These are phyloP conservation scores for Scleroderma citrinum DNA, from an alignment of 768 basidiomycete species.

Conservation along the genomic window DNA sequence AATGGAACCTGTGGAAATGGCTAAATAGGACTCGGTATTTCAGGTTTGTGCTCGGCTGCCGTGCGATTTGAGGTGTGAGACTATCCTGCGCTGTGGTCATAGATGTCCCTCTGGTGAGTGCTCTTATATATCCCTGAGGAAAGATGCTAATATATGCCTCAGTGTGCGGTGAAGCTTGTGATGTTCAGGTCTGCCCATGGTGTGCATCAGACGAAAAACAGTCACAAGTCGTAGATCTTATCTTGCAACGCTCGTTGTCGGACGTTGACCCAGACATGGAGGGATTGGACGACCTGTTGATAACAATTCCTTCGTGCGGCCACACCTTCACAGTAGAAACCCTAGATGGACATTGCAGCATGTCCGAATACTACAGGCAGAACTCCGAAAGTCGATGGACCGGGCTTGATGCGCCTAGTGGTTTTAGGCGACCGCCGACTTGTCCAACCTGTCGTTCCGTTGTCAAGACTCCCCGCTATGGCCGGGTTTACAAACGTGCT, in stretches of 20 bases:
- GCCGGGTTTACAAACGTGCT: constrained; percentile 55
- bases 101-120: constrained; percentile 57
- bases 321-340: constrained; percentile 71
- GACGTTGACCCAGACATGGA: constrained; percentile 40
- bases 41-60: constrained; percentile 63
- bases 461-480: constrained; percentile 55
- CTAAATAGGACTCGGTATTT: not conserved
- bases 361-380: constrained; percentile 45
- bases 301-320: constrained; percentile 55
- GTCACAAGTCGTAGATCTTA: constrained; percentile 50
- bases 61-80: constrained; percentile 50
- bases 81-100: constrained; percentile 53
- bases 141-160: not conserved
- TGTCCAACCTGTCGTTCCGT: constrained; percentile 60
- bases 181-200: constrained; percentile 44
- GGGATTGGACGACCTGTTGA: constrained; percentile 44
- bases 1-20: not conserved
- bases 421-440: constrained; percentile 37
- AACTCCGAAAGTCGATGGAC: constrained; percentile 35
- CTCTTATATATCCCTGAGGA: not conserved
- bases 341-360: constrained; percentile 52
- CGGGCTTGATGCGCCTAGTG: constrained; percentile 36
- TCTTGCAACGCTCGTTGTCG: constrained; percentile 44
- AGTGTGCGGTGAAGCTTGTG: constrained; percentile 69
- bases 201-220: constrained; percentile 40